These are phyloP conservation scores for Jatropha curcas DNA, from an alignment of 345 rosid genomes.

Conservation along the genomic window DNA sequence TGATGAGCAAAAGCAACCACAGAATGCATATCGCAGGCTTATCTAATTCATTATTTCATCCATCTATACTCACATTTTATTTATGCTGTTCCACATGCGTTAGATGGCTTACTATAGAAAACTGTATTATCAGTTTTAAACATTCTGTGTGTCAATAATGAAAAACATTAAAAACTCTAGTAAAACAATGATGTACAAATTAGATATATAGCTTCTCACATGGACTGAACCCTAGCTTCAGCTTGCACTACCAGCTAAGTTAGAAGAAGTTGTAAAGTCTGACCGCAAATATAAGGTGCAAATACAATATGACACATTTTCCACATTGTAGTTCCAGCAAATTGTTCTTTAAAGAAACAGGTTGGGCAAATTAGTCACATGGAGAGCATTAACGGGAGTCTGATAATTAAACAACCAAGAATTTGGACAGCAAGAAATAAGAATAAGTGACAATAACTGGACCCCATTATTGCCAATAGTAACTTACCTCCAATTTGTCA, in stretches of 20 bases:
- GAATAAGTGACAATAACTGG: constrained; percentile 2
- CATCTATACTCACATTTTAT: not conserved
- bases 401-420: not conserved
- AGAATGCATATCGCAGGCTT: not conserved
- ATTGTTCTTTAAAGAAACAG: not conserved
- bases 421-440: not conserved
- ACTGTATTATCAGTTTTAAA: not conserved
- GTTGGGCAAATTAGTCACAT: not conserved
- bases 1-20: not conserved
- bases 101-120: not conserved
- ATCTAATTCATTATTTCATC: not conserved
- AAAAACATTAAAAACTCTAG: not conserved
- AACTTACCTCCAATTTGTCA: constrained; percentile 93
- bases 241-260: constrained; percentile 9
- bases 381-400: not conserved
- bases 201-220: not conserved
- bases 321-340: not conserved
- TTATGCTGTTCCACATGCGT: not conserved
- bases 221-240: not conserved
- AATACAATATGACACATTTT: not conserved
- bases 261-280: not conserved
- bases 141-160: not conserved
- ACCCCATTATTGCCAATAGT: not conserved
- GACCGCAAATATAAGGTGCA: not conserved
- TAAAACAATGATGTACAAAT: not conserved